phyloP scores from a whole-genome alignment of 2,329 filamentous ascomycete species.

The Dactylellina cionopaga region DNA sequence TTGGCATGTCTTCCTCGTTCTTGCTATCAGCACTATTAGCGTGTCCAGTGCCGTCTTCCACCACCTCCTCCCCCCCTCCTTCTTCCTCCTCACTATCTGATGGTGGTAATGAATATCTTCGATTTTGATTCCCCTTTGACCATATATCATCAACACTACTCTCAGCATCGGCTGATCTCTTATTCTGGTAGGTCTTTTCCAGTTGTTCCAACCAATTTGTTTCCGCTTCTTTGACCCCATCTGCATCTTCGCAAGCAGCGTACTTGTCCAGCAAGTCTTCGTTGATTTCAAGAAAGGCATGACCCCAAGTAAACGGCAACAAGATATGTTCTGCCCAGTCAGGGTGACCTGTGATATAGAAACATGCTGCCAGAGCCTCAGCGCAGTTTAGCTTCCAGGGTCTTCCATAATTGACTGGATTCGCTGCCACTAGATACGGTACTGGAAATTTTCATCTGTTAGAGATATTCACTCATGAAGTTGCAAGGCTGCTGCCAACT shows the following conservation, averaged over 20 bases:
- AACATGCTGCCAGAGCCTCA: slow-evolving; percentile 91
- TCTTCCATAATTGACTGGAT: slow-evolving; percentile 95
- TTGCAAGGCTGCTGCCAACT: slow-evolving; percentile 46
- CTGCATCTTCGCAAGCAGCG: slow-evolving; percentile 82
- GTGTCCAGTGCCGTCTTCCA: slow-evolving; percentile 64
- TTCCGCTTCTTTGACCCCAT: slow-evolving; percentile 83
- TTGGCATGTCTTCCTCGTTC: slow-evolving; percentile 61
- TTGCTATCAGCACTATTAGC: slow-evolving; percentile 22
- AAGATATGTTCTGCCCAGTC: slow-evolving; percentile 91
- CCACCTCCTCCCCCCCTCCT: slow-evolving; percentile 63
- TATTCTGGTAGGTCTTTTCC: slow-evolving; percentile 87
- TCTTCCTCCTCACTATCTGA: slow-evolving; percentile 62
- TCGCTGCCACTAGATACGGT: slow-evolving; percentile 95
- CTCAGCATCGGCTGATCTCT: slow-evolving; percentile 72
- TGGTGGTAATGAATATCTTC: slow-evolving; percentile 66
- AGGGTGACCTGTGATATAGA: slow-evolving; percentile 87
- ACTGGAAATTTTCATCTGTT: slow-evolving; percentile 62
- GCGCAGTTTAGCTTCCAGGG: slow-evolving; percentile 96
- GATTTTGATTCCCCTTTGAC: slow-evolving; percentile 90
- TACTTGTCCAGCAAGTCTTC: slow-evolving; percentile 82
- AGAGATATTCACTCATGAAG: not conserved
- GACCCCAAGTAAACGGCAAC: slow-evolving; percentile 85
- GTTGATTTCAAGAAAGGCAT: slow-evolving; percentile 91
- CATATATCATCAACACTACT: slow-evolving; percentile 77
- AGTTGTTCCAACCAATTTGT: slow-evolving; percentile 88